These are phyloP conservation scores for Claviceps cyperi DNA, from an alignment of 2,329 filamentous ascomycete genomes.

Conservation along the genomic window DNA sequence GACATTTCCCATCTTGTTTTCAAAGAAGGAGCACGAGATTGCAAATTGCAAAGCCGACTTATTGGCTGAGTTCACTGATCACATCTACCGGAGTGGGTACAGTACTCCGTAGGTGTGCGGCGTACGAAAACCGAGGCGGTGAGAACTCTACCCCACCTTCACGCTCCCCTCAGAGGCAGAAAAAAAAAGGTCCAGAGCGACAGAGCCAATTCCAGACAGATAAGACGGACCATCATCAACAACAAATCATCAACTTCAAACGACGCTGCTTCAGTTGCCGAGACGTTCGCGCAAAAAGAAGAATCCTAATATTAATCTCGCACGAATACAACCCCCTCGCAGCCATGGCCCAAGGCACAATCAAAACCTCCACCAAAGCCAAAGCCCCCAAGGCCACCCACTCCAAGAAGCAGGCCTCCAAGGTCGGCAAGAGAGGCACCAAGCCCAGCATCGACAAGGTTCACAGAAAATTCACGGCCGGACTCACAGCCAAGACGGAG, in stretches of 20 bases:
- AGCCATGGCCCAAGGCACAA: conserved; percentile 38
- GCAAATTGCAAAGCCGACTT: no score
- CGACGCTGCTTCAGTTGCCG: neutral
- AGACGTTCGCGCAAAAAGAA: neutral
- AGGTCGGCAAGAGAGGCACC: conserved; percentile 33
- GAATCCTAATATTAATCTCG: no score
- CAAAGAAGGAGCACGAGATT: no score
- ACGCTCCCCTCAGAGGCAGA: neutral
- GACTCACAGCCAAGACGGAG: conserved; percentile 41
- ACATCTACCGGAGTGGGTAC: no score
- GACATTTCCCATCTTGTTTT: no score
- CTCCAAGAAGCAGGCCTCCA: conserved; percentile 28
- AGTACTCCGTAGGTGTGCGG: no score
- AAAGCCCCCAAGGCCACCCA: conserved; percentile 25
- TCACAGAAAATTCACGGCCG: conserved; percentile 39
- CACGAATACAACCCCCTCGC: neutral
- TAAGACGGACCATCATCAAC: neutral
- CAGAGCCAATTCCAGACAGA: neutral
- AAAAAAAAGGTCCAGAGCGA: neutral
- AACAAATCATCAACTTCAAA: neutral
- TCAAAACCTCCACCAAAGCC: conserved; percentile 32
- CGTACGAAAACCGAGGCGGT: neutral
- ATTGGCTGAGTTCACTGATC: no score
- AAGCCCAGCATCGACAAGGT: conserved; percentile 36
- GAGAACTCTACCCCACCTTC: neutral